Evolutionary conservation across 306 rosid species (phyloP), one percentile per base, ranked within the genome.

Genomic region (Pyrus betulifolia): DNA sequence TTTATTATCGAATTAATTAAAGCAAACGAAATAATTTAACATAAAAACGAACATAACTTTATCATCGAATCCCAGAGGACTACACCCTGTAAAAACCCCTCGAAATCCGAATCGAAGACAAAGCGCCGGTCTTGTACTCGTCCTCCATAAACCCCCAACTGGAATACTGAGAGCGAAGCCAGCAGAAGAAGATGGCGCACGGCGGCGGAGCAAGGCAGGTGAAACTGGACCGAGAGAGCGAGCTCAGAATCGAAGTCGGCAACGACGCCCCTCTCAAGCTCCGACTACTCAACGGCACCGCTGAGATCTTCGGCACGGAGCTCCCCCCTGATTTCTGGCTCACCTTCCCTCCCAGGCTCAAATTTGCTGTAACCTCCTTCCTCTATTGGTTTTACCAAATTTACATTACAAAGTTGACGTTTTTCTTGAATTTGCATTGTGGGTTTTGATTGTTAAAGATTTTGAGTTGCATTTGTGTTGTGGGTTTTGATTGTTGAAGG

Each of bases 291-390:
- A 86, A 80, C 25, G 98, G 97, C 60, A 92, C 88, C 10, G 98
- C 98, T 3, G 98, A 94, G 85, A 89, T 94, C 52, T 94, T 87
- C 31, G 98, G 98, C 79, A 82, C 98, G 3, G 97, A 94, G 84
- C 95, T 94, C 46, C 95, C 98, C 8, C 96, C 98, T 6, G 88
- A 89, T 88, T 92, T 92, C 83, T 95, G 96, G 98, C 88, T 89
- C 85, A 83, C 84, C 62, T 88, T 95, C 54, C 96, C 96, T 77
- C 96, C 97, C 62, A 80, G 91, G 45, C 93, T 86, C 82, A 95
- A 95, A 80, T 89, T 95, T 68, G 98, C 96, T 22, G 97, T 94
- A 76, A 11, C 19, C 40, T 6, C 23, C 67, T 13, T 27, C 6
- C 28, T 46, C 38, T 18, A 15, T 28, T 64, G 31, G 10, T 0